Evolutionary conservation across 305 asterid species (phyloP), one percentile per base, ranked within the genome.

Genomic region (Plantago coronopus): DNA sequence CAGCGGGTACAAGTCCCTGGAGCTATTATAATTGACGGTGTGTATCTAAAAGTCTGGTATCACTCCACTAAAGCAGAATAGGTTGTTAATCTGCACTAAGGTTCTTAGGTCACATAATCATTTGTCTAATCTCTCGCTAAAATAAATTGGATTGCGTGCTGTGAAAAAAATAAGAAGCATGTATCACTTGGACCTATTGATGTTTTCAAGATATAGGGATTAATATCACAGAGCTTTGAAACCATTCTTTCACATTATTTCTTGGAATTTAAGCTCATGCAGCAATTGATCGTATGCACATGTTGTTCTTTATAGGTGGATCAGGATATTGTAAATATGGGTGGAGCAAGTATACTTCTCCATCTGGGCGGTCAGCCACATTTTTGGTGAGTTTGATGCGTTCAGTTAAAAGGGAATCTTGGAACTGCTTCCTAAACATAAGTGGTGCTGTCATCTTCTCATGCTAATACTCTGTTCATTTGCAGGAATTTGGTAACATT

Each of bases 301-400:
- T 44, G 47, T 69, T 23, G 60, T 40, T 69, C 45, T 67, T 45
- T 15, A 54, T 61, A 93, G 97, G 97, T 66, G 98, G 98, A 58
- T 93, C 98, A 2, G 98, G 98, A 51, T 93, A 93, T 69, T 84
- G 96, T 78, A 93, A 93, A 76, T 89, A 79, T 73, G 98, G 98
- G 57, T 93, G 97, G 97, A 93, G 95, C 80, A 93, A 93, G 81
- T 89, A 89, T 64, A 53, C 69, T 54, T 76, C 89, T 81, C 98
- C 98, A 54, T 93, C 98, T 0, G 98, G 98, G 67, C 75, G 88
- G 62, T 86, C 98, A 48, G 95, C 98, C 44, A 93, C 98, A 46
- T 93, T 93, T 78, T 70, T 93, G 88, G 97, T 84, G 66, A 76
- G 85, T 57, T 73, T 72, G 70, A 23, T 14, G 57, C 37, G 5